Conservation (phyloP, 305 asterid genomes). For the Petunia hybrid region DNA sequence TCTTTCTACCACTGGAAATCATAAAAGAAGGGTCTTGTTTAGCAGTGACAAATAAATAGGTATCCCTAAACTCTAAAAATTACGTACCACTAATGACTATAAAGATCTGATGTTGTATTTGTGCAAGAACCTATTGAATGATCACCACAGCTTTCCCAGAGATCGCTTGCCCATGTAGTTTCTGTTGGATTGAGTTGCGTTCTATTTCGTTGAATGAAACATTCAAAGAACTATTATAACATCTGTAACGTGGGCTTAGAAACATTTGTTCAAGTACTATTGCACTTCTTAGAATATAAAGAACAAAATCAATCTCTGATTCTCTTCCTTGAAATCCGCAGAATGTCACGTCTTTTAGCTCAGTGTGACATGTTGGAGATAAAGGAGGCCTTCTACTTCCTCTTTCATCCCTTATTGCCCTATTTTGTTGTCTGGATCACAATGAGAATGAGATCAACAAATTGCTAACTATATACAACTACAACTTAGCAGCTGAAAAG, state of each 20-base stretch:
- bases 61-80: too few species aligned
- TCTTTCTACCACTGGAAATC: too few species aligned
- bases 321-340: not conserved
- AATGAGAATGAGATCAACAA: not conserved
- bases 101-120: not conserved
- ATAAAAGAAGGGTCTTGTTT: too few species aligned
- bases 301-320: not conserved
- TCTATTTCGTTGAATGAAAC: too few species aligned
- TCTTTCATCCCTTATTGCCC: not conserved
- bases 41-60: too few species aligned
- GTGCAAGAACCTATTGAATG: not conserved
- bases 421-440: not conserved
- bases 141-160: not conserved
- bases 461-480: not conserved
- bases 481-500: not conserved
- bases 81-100: not conserved
- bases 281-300: not conserved
- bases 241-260: not conserved
- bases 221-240: too few species aligned
- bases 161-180: not conserved
- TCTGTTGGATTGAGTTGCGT: too few species aligned
- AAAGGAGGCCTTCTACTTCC: not conserved
- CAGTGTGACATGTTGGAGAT: not conserved
- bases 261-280: not conserved
- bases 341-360: not conserved